Conservation (phyloP, 2,329 filamentous ascomycete species). For the Bipolaris sorokiniana region DNA sequence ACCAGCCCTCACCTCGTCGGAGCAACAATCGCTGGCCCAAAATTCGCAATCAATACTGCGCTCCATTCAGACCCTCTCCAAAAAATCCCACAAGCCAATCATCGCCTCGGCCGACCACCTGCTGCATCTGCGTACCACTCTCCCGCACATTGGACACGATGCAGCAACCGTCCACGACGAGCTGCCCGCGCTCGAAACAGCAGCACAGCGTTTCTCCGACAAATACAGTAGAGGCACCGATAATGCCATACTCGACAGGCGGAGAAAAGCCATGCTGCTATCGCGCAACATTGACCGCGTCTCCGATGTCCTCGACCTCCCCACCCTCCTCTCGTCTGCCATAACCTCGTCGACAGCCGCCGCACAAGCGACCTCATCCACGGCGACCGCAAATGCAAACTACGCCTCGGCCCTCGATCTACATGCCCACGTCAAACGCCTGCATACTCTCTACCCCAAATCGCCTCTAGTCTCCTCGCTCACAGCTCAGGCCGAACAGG, state of each 20-base stretch:
- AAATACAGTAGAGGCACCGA: conserved; percentile 79
- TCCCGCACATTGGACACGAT: conserved; percentile 73
- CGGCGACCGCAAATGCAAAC: conserved; percentile 62
- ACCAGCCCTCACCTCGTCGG: conserved; percentile 72
- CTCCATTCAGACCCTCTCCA: conserved; percentile 84
- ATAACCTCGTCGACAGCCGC: conserved; percentile 64
- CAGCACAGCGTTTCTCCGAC: conserved; percentile 79
- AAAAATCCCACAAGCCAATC: conserved; percentile 84
- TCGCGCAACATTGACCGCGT: conserved; percentile 87
- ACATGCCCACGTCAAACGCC: conserved; percentile 87
- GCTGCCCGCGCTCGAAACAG: conserved; percentile 79
- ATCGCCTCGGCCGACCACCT: conserved; percentile 82
- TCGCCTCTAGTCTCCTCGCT: conserved; percentile 78
- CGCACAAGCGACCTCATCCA: conserved; percentile 49
- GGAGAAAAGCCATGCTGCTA: conserved; percentile 80
- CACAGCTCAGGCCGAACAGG: conserved; percentile 76
- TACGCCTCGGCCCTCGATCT: conserved; percentile 91
- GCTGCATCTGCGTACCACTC: conserved; percentile 70
- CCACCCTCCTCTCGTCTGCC: conserved; percentile 80
- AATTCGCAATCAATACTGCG: conserved; percentile 79
- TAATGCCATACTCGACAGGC: conserved; percentile 67
- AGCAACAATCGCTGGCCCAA: conserved; percentile 81
- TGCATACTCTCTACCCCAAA: conserved; percentile 80
- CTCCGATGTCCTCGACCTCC: conserved; percentile 88
- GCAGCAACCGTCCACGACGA: conserved; percentile 70